These are phyloP conservation scores for Penicillium thymicola DNA, from an alignment of 2,329 filamentous ascomycete genomes.

Conservation along the genomic window DNA sequence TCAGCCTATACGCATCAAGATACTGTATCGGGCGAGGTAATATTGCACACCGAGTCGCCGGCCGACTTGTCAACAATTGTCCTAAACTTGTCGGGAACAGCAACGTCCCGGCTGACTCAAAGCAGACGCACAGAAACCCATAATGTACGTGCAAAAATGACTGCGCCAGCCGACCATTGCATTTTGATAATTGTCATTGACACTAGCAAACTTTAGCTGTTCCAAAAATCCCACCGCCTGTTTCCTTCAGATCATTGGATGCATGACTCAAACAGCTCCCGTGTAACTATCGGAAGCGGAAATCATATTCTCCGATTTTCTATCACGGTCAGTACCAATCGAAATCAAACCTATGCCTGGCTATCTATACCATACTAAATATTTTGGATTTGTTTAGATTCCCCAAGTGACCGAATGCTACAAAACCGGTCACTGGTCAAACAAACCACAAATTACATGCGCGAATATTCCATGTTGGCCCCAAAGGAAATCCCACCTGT, in stretches of 20 bases:
- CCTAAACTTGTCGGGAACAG: conserved; percentile 12
- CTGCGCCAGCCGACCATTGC: neutral
- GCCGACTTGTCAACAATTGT: conserved; percentile 13
- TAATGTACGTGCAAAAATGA: conserved; percentile 4
- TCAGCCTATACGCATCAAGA: conserved; percentile 11
- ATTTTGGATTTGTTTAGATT: neutral
- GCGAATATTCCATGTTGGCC: neutral
- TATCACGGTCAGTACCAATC: neutral
- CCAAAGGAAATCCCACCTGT: neutral
- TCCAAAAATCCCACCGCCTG: neutral
- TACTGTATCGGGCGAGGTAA: conserved; percentile 14
- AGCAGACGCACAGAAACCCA: conserved; percentile 12
- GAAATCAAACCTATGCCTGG: neutral
- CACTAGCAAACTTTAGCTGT: neutral
- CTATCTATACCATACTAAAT: no score
- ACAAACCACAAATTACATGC: neutral
- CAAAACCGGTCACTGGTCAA: neutral
- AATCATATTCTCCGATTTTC: neutral
- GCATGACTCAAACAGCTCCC: neutral
- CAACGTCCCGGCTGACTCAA: conserved; percentile 13
- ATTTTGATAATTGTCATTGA: neutral
- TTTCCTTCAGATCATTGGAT: conserved; percentile 1
- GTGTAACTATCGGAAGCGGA: conserved; percentile 5
- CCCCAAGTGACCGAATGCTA: neutral
- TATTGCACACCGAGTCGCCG: conserved; percentile 9